These are phyloP conservation scores for Colletotrichum sp. DNA, from an alignment of 2,329 filamentous ascomycete genomes.

Conservation along the genomic window DNA sequence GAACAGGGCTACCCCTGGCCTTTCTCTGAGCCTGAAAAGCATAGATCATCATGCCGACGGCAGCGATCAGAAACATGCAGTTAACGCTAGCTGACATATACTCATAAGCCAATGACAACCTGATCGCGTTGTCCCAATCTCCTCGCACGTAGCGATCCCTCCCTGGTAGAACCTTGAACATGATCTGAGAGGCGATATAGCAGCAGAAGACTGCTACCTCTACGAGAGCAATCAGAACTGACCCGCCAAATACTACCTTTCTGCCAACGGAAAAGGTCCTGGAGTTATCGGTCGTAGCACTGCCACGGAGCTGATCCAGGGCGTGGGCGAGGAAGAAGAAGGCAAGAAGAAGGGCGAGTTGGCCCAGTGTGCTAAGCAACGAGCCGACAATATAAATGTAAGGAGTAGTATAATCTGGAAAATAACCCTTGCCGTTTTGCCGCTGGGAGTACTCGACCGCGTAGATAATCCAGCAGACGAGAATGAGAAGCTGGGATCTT, in stretches of 20 bases:
- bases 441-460: too few relatives aligned
- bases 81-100: not conserved
- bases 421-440: not conserved
- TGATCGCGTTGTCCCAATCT: not conserved
- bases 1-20: not conserved
- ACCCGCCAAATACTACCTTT: not conserved
- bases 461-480: not conserved
- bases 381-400: not conserved
- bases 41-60: slow-evolving; percentile 1
- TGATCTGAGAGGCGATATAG: not conserved
- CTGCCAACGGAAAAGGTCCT: not conserved
- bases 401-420: not conserved
- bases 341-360: slow-evolving; percentile 11
- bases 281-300: not conserved
- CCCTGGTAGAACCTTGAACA: not conserved
- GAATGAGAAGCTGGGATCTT: not conserved
- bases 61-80: not conserved
- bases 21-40: not conserved
- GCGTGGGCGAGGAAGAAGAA: slow-evolving; percentile 16
- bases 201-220: not conserved
- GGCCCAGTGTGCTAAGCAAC: not conserved
- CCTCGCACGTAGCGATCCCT: not conserved
- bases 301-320: not conserved
- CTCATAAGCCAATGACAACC: not conserved
- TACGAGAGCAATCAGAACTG: not conserved